Evolutionary conservation across 495 filamentous ascomycete species (phyloP).

Genomic region (Podospora australis): DNA sequence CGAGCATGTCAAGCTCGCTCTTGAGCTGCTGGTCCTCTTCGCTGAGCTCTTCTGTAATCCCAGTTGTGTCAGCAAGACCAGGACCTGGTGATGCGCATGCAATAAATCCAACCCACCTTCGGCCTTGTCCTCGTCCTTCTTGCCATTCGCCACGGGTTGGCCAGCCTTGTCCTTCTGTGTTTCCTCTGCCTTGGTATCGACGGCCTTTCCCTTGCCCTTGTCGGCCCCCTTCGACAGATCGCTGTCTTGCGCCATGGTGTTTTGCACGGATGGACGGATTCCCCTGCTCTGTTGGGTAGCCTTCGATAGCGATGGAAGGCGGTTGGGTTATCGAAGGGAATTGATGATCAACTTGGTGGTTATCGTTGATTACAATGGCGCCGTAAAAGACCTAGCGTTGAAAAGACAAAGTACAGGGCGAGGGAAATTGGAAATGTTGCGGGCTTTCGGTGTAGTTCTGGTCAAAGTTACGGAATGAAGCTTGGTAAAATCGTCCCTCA

Average conservation of each 20-base stretch:
- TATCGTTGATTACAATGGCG: neutral
- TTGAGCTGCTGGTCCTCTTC: slow-evolving; percentile 98
- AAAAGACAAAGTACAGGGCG: neutral
- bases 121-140: slow-evolving; percentile 59
- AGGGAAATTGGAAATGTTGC: neutral
- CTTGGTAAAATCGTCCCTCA: slow-evolving; percentile 18
- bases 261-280: slow-evolving; percentile 6
- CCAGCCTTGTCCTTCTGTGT: slow-evolving; percentile 60
- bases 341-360: neutral
- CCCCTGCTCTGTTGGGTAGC: slow-evolving; percentile 1
- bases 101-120: slow-evolving; percentile 32
- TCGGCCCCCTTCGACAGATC: slow-evolving; percentile 76
- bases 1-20: slow-evolving; percentile 96
- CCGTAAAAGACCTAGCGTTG: neutral
- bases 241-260: slow-evolving; percentile 83
- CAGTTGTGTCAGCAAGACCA: slow-evolving; percentile 19
- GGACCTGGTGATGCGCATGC: neutral
- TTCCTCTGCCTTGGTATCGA: slow-evolving; percentile 59
- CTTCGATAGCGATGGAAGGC: neutral
- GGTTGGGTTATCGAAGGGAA: neutral
- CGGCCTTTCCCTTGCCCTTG: slow-evolving; percentile 93
- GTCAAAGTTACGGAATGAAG: slow-evolving; percentile 16
- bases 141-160: slow-evolving; percentile 64
- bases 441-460: slow-evolving; percentile 9
- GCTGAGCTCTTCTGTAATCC: slow-evolving; percentile 68